Conservation (phyloP, 805 yeast species). For the Candida quercuum region DNA sequence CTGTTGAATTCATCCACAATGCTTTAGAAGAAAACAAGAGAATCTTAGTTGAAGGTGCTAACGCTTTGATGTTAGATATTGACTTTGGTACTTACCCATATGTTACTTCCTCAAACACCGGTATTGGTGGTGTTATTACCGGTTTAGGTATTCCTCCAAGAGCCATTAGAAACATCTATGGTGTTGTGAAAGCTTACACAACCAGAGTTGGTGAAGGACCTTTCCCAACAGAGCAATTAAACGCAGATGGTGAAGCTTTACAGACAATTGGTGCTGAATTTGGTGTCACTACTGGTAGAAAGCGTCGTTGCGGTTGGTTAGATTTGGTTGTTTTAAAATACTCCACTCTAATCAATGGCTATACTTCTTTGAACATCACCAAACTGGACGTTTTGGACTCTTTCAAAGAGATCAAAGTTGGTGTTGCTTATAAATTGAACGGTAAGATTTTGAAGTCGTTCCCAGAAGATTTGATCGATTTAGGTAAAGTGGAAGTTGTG, state of each 20-base stretch:
- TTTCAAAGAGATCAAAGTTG: constrained; percentile 84
- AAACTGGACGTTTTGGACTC: constrained; percentile 93
- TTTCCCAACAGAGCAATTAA: constrained; percentile 96
- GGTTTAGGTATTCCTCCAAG: constrained; percentile 96
- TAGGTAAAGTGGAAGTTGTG: constrained; percentile 88
- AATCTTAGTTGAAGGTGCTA: constrained; percentile 95
- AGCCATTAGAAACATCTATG: constrained; percentile 73
- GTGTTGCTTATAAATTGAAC: constrained; percentile 72
- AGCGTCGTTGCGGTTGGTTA: constrained; percentile 99
- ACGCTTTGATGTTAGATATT: constrained; percentile 94
- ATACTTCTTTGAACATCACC: constrained; percentile 90
- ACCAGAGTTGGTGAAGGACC: constrained; percentile 99
- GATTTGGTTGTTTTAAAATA: constrained; percentile 92
- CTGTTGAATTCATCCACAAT: constrained; percentile 75
- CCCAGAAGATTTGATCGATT: constrained; percentile 85
- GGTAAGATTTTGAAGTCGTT: constrained; percentile 73
- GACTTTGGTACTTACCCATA: constrained; percentile 98
- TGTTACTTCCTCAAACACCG: constrained; percentile 93
- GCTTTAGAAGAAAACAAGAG: constrained; percentile 77
- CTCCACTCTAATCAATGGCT: constrained; percentile 89
- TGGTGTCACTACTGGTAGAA: constrained; percentile 98
- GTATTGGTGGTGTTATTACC: constrained; percentile 96
- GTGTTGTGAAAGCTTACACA: constrained; percentile 98
- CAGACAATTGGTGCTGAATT: constrained; percentile 92
- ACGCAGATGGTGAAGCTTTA: constrained; percentile 77